These are phyloP conservation scores for Thielaviopsis musarum DNA, from an alignment of 2,329 filamentous ascomycete species.

Conservation along the genomic window DNA sequence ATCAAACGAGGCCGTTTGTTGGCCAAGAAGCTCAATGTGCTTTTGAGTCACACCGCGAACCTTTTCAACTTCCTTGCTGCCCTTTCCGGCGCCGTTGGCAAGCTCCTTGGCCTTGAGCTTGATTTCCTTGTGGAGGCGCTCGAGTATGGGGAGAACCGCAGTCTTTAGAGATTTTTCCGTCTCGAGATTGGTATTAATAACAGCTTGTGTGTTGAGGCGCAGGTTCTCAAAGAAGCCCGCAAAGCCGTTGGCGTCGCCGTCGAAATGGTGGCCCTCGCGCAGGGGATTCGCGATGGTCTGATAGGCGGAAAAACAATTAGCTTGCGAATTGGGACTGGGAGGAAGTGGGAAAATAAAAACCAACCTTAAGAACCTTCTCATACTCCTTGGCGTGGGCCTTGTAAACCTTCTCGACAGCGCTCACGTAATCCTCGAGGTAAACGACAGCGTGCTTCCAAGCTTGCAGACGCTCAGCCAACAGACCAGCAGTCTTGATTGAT, in stretches of 20 bases:
- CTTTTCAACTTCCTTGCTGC: conserved; percentile 83
- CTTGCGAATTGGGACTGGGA: neutral
- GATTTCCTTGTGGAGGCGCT: conserved; percentile 86
- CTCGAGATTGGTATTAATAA: conserved; percentile 78
- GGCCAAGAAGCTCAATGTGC: conserved; percentile 84
- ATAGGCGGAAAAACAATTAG: neutral
- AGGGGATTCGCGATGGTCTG: conserved; percentile 73
- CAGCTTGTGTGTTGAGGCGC: conserved; percentile 76
- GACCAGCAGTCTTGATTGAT: conserved; percentile 44
- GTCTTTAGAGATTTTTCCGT: conserved; percentile 83
- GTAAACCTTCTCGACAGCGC: conserved; percentile 71
- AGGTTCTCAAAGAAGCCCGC: conserved; percentile 89
- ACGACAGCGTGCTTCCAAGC: conserved; percentile 93
- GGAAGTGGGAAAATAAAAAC: conserved; percentile 17
- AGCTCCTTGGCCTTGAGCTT: conserved; percentile 94
- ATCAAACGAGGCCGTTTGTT: conserved; percentile 67
- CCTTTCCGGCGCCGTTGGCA: conserved; percentile 60
- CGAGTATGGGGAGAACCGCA: conserved; percentile 71
- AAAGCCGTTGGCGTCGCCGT: conserved; percentile 72
- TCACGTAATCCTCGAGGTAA: conserved; percentile 82
- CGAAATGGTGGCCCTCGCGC: conserved; percentile 83
- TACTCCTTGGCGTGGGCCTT: conserved; percentile 82
- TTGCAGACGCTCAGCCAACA: conserved; percentile 73
- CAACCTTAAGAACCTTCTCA: conserved; percentile 74
- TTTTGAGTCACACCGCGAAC: conserved; percentile 75